Conservation (phyloP, 75 land plant species). For the Adiantum capillusveneris region DNA sequence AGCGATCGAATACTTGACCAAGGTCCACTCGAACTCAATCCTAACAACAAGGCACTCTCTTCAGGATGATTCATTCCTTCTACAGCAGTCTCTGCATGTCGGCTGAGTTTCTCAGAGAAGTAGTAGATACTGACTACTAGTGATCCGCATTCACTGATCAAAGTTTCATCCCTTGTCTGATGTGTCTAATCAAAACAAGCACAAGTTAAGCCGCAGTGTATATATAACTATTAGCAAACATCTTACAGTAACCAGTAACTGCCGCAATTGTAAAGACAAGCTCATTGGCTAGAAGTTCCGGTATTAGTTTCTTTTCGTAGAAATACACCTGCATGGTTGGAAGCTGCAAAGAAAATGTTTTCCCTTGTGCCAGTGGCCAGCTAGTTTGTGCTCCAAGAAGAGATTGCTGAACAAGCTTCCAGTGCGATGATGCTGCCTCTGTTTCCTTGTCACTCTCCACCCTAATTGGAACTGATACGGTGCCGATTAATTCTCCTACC, state of each 20-base stretch:
- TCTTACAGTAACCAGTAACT: background rate
- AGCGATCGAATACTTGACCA: conserved; percentile 70
- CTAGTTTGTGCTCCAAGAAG: conserved; percentile 9
- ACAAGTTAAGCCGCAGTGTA: too few relatives aligned
- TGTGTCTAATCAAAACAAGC: too few relatives aligned
- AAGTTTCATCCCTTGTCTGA: too few relatives aligned
- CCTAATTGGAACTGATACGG: conserved; percentile 48
- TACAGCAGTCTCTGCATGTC: conserved; percentile 11
- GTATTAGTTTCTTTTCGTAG: too few relatives aligned
- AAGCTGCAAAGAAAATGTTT: conserved; percentile 13
- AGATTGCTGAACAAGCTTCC: conserved; percentile 24
- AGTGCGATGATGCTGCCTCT: conserved; percentile 17
- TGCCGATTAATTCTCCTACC: conserved; percentile 72
- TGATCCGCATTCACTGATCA: conserved; percentile 28
- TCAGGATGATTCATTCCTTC: conserved; percentile 12
- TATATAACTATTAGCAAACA: too few relatives aligned
- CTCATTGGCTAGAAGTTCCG: too few relatives aligned
- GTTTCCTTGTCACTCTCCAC: conserved; percentile 8
- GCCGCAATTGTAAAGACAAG: too few relatives aligned
- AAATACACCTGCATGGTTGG: conserved; percentile 22
- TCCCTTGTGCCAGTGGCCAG: conserved; percentile 17
- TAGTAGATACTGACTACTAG: conserved; percentile 39
- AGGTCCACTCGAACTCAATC: conserved; percentile 51
- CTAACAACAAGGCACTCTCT: conserved; percentile 68
- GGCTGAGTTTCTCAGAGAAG: conserved; percentile 32